These are phyloP conservation scores for Allodekkera sacchari DNA, from an alignment of 805 yeast genomes.

Conservation along the genomic window DNA sequence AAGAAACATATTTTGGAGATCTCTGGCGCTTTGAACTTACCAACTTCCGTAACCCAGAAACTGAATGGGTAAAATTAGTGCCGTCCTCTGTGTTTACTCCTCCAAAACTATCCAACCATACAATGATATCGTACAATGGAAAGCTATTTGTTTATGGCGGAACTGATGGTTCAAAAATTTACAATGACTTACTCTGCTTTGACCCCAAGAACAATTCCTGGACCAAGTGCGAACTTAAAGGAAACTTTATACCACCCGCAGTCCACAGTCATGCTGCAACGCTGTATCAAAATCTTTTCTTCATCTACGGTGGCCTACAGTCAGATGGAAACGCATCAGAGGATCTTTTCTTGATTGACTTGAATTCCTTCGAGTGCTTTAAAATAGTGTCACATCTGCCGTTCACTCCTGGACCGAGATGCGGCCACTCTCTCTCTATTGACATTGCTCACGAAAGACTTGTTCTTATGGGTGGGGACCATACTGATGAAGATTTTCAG, in stretches of 20 bases:
- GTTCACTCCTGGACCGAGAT: conserved; percentile 68
- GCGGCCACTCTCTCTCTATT: conserved; percentile 85
- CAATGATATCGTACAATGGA: conserved; percentile 74
- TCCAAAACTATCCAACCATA: conserved; percentile 85
- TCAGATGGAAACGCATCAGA: conserved; percentile 59
- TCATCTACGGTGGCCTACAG: conserved; percentile 85
- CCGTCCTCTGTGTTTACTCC: conserved; percentile 31
- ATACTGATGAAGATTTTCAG: conserved; percentile 46
- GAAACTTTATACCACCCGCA: conserved; percentile 61
- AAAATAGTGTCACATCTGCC: conserved; percentile 34
- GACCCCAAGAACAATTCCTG: conserved; percentile 65
- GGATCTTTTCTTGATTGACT: conserved; percentile 66
- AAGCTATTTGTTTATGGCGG: conserved; percentile 91
- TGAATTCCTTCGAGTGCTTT: conserved; percentile 67
- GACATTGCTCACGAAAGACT: conserved; percentile 58
- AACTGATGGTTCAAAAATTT: conserved; percentile 55
- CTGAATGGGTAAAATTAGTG: conserved; percentile 72
- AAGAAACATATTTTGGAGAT: conserved; percentile 74
- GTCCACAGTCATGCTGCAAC: conserved; percentile 89
- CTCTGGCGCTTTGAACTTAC: conserved; percentile 81
- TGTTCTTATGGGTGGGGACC: conserved; percentile 88
- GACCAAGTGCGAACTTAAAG: conserved; percentile 63
- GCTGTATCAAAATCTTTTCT: conserved; percentile 67
- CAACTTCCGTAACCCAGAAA: conserved; percentile 72
- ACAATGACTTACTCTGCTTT: conserved; percentile 72